Percentiles rank a stretch among this genome's conserved stretches.
Evolutionary conservation across 1,284 basidiomycete genomes (phyloP).

Genomic region (Ustilago crameri): DNA sequence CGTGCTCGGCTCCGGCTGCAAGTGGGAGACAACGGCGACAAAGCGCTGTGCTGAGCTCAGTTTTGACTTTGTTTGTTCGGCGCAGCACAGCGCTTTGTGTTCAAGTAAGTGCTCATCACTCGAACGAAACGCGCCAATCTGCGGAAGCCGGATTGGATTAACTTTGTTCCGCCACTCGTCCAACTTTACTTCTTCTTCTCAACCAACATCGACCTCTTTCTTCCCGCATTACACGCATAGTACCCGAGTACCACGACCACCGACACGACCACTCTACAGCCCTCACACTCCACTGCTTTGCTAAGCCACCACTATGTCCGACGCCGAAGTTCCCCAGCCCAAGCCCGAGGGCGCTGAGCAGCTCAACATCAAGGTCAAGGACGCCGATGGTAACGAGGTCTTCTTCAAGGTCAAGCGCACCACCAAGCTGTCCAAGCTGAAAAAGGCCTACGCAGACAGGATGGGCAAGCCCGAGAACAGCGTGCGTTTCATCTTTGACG

Average conservation of each 20-base stretch:
- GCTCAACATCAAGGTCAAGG: constrained; percentile 69
- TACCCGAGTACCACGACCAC: background rate
- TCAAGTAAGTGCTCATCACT: background rate
- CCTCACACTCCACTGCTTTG: background rate
- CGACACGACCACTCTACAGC: background rate
- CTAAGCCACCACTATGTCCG: constrained; percentile 51
- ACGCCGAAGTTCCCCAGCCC: constrained; percentile 53
- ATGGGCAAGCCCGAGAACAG: constrained; percentile 77
- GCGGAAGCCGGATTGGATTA: background rate
- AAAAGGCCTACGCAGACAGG: constrained; percentile 90
- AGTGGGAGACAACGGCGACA: too few relatives aligned
- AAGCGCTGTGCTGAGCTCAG: constrained; percentile 2
- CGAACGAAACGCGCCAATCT: constrained; percentile 2
- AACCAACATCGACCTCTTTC: too few relatives aligned
- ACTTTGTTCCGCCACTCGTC: background rate
- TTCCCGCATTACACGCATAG: too few relatives aligned
- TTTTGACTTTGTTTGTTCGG: too few relatives aligned
- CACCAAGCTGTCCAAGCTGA: constrained; percentile 91
- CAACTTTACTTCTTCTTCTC: constrained; percentile 1
- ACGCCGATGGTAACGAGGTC: constrained; percentile 80
- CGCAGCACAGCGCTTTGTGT: constrained; percentile 11
- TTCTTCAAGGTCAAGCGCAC: constrained; percentile 98
- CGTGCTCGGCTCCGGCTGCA: too few relatives aligned
- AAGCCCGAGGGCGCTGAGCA: constrained; percentile 66
- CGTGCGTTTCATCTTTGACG: constrained; percentile 67